A percentile compares a stretch with the other conserved stretches of the same genome.
These are phyloP conservation scores for Thalassiosira profunda DNA, from an alignment of 108 stramenopile species.

Conservation along the genomic window DNA sequence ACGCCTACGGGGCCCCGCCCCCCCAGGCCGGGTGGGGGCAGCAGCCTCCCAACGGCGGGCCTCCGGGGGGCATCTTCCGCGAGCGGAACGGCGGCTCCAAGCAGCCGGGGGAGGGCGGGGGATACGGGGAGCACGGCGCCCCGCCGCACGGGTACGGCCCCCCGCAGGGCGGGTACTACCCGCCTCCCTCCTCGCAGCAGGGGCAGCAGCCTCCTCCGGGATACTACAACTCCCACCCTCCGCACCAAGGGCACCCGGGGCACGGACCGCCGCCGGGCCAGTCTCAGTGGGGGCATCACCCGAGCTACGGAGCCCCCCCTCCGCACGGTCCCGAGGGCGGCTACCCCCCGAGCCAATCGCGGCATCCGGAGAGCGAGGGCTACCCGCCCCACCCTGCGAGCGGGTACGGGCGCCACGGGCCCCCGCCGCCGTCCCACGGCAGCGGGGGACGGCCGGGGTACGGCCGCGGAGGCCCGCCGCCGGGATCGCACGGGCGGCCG, in stretches of 20 bases:
- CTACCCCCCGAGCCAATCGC: no score
- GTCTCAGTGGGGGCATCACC: constrained; percentile 7
- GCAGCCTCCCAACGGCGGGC: not conserved
- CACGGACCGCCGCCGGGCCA: constrained; percentile 3
- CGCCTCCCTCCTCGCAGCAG: not conserved
- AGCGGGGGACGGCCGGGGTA: no score
- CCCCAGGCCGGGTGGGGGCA: not conserved
- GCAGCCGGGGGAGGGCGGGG: not conserved
- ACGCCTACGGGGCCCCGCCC: not conserved
- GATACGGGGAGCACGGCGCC: not conserved
- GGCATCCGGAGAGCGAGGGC: no score
- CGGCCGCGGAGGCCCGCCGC: constrained; percentile 1
- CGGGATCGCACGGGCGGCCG: not conserved
- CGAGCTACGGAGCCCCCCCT: not conserved
- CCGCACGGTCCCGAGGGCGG: no score
- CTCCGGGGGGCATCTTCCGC: not conserved
- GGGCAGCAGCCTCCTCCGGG: constrained; percentile 4
- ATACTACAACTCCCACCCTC: constrained; percentile 9
- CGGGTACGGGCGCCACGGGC: constrained; percentile 1
- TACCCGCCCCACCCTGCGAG: not conserved
- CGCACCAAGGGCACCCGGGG: not conserved
- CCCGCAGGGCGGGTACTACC: not conserved
- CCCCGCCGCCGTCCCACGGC: not conserved
- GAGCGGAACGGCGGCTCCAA: not conserved
- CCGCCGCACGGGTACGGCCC: not conserved